Conservation (phyloP, 257 asterid genomes). For the Capsicum baccatum region DNA sequence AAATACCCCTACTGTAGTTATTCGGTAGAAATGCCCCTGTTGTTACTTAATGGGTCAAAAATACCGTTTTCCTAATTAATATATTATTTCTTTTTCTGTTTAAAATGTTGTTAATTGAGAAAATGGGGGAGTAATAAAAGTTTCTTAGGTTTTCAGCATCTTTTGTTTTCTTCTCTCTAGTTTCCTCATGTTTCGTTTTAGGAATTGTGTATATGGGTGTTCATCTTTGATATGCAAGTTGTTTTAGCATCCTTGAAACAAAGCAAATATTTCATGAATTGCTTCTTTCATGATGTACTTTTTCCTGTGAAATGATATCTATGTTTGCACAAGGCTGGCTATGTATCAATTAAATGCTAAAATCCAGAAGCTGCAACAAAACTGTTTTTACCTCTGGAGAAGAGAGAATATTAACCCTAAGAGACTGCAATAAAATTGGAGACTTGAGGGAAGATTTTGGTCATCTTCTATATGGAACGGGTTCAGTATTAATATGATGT, state of each 20-base stretch:
- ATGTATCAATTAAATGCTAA: neutral
- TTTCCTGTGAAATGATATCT: neutral
- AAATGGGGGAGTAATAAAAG: neutral
- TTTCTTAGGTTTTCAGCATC: neutral
- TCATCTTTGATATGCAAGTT: neutral
- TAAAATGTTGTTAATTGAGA: neutral
- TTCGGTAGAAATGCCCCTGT: too few species aligned
- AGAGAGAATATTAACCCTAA: too few species aligned
- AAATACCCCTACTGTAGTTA: too few species aligned
- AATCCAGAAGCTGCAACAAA: too few species aligned
- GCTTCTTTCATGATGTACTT: neutral
- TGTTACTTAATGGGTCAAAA: too few species aligned
- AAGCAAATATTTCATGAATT: neutral
- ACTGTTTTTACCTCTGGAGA: too few species aligned
- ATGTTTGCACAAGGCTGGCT: neutral
- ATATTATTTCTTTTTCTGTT: too few species aligned
- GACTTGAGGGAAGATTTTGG: neutral
- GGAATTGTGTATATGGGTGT: neutral
- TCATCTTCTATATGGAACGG: neutral
- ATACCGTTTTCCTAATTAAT: too few species aligned
- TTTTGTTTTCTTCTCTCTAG: neutral
- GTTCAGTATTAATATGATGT: neutral
- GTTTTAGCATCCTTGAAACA: neutral
- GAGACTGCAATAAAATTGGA: neutral
- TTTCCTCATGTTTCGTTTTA: neutral